Evolutionary conservation across 495 filamentous ascomycete genomes (phyloP), one percentile per base, ranked within the genome.

Genomic region (Aspergillus affinis): DNA sequence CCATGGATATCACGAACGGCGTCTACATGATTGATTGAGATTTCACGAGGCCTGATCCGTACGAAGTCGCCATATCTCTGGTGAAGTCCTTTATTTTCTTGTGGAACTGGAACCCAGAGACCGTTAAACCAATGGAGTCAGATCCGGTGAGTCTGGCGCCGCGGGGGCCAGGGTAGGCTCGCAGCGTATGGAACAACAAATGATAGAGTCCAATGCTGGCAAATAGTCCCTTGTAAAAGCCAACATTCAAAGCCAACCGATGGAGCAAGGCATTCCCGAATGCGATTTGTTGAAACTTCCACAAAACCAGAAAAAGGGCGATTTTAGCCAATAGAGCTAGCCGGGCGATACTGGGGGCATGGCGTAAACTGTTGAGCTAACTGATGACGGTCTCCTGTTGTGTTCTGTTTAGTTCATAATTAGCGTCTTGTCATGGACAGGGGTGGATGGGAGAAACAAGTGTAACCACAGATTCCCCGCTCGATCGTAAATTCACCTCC

Each of bases 121-220:
- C 48, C 48, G 62, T 50, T 50, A 60, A 36, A 29, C 64, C 49
- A 46, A 75, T 51, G 55, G 79, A 69, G 64, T 61, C 79, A 4
- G 78, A 62, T 44, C 75, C 78, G 10, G 66, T 70, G 63, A 82
- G 56, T 60, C 63, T 58, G 3, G 76, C 74, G 6, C 56, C 8
- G 27, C 59, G 68, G 0, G 78, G 75, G 0, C 77, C 75, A 7
- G 75, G 75, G 49, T 77, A 81, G 15, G 58, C 56, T 9, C 72
- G 57, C 0, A 80, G 67, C 0, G 67, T 69, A 55, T 81, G 76
- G 56, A 81, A 76, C 59, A 71, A 78, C 9, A 63, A 26, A 9
- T 81, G 74, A 54, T 82, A 83, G 26, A 75, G 45, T 20, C 70
- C 48, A 18, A 85, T 77, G 61, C 80, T 84, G 3, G 61, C 54